Conservation (phyloP, 495 filamentous ascomycete genomes). For the Pseudoneurospora amorphoporcata region DNA sequence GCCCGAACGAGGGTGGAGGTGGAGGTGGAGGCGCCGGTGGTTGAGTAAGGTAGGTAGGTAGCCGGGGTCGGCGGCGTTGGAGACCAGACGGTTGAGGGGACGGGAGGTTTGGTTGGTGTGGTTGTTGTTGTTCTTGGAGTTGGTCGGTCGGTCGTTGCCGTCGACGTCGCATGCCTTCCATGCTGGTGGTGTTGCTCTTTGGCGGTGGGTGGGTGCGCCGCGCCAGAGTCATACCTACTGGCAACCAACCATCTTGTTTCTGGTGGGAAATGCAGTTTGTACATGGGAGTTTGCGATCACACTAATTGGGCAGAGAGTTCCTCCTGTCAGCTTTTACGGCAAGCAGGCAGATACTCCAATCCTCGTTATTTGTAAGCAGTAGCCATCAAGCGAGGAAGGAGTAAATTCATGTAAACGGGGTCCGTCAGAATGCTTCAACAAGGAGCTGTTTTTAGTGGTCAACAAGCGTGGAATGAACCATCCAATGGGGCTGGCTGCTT, state of each 20-base stretch:
- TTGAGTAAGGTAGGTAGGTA: too few species aligned
- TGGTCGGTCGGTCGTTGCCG: constrained; percentile 9
- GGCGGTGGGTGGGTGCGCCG: constrained; percentile 34
- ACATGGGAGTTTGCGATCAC: too few species aligned
- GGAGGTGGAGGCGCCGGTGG: constrained; percentile 31
- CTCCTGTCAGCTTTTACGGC: background rate
- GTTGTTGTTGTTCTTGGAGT: too few species aligned
- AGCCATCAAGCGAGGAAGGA: background rate
- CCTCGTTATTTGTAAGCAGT: background rate
- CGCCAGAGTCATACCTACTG: constrained; percentile 41
- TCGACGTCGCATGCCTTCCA: constrained; percentile 3
- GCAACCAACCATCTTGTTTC: constrained; percentile 37
- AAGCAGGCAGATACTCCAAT: background rate
- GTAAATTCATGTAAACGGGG: background rate
- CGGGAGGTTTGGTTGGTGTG: background rate
- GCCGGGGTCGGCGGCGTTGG: constrained; percentile 34
- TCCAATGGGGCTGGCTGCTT: background rate
- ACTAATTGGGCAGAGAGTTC: too few species aligned
- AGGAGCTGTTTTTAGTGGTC: background rate
- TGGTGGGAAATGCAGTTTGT: constrained; percentile 48
- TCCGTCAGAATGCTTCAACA: background rate
- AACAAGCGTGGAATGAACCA: background rate
- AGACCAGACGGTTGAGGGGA: constrained; percentile 6
- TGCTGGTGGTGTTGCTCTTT: constrained; percentile 23
- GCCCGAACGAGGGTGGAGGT: too few species aligned